phyloP scores from a whole-genome alignment of 768 basidiomycete species.

The Amanita thiersii region DNA sequence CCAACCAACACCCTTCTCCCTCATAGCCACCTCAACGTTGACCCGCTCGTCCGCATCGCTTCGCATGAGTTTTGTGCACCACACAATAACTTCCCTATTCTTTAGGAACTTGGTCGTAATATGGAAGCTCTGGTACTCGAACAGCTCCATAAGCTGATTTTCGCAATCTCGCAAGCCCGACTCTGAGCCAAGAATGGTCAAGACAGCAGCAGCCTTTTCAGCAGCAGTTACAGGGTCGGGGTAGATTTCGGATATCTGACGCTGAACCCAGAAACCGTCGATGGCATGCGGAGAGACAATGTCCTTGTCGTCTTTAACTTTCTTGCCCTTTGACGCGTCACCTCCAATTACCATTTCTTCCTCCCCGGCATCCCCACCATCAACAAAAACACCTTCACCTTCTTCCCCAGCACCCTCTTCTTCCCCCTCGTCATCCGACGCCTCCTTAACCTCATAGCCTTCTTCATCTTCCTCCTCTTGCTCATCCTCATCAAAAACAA shows the following conservation, averaged over 20 bases:
- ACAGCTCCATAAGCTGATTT: constrained; percentile 93
- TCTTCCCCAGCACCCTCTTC: constrained; percentile 54
- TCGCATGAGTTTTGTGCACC: constrained; percentile 95
- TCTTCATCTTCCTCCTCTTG: constrained; percentile 91
- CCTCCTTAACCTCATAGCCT: constrained; percentile 79
- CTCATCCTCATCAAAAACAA: constrained; percentile 96
- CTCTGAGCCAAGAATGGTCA: constrained; percentile 81
- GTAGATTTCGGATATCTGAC: constrained; percentile 85
- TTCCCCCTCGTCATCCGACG: constrained; percentile 72
- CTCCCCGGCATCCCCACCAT: constrained; percentile 36
- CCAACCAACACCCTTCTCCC: constrained; percentile 95
- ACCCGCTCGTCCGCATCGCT: constrained; percentile 83
- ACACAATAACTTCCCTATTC: constrained; percentile 93
- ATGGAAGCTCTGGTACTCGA: constrained; percentile 89
- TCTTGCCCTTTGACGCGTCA: constrained; percentile 43
- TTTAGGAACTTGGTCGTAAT: constrained; percentile 86
- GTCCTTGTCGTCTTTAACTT: constrained; percentile 61
- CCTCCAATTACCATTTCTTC: constrained; percentile 80
- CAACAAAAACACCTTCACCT: constrained; percentile 33
- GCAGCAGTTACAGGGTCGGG: constrained; percentile 92
- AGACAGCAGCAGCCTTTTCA: constrained; percentile 80
- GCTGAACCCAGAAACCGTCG: constrained; percentile 98
- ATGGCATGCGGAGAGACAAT: constrained; percentile 83
- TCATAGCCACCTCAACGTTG: constrained; percentile 96
- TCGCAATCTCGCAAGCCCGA: constrained; percentile 87